These are phyloP conservation scores for Myrmaecium sp. DNA, from an alignment of 2,329 filamentous ascomycete genomes.

Conservation along the genomic window DNA sequence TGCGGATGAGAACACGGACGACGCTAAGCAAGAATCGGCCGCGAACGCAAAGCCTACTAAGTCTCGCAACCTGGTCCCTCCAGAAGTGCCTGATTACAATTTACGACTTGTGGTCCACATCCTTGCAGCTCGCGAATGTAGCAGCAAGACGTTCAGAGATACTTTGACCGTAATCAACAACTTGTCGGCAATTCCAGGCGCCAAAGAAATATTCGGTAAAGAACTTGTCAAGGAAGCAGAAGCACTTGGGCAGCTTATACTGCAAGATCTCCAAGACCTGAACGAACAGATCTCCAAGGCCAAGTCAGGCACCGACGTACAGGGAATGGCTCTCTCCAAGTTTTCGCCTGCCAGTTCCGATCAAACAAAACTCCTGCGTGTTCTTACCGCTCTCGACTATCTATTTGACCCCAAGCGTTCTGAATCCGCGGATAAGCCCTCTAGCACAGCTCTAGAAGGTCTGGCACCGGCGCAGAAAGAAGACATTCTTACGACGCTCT, in stretches of 20 bases:
- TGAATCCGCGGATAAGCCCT: constrained; percentile 32
- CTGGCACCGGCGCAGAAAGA: constrained; percentile 52
- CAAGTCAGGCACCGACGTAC: constrained; percentile 79
- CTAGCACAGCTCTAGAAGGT: constrained; percentile 26
- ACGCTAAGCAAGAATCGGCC: constrained; percentile 24
- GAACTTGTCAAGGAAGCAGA: constrained; percentile 83
- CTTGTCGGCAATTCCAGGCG: constrained; percentile 77
- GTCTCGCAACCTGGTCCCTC: constrained; percentile 52
- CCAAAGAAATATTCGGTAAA: constrained; percentile 79
- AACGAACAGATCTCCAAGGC: constrained; percentile 76
- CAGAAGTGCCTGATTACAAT: constrained; percentile 75
- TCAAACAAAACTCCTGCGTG: constrained; percentile 85
- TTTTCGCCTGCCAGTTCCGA: constrained; percentile 94
- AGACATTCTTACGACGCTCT: constrained; percentile 71
- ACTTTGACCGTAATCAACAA: constrained; percentile 98
- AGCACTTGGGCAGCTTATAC: constrained; percentile 65
- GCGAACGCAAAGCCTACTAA: constrained; percentile 46
- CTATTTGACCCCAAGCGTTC: constrained; percentile 66
- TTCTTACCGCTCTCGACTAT: constrained; percentile 87
- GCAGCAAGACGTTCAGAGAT: constrained; percentile 93
- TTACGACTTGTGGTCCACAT: constrained; percentile 91
- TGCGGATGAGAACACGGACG: constrained; percentile 16
- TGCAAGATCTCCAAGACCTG: constrained; percentile 69
- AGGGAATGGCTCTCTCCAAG: constrained; percentile 82
- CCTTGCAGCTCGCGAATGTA: constrained; percentile 88